Base-by-base conservation (phyloP, 805 yeast genomes). In the Torulaspora maleeae region DNA sequence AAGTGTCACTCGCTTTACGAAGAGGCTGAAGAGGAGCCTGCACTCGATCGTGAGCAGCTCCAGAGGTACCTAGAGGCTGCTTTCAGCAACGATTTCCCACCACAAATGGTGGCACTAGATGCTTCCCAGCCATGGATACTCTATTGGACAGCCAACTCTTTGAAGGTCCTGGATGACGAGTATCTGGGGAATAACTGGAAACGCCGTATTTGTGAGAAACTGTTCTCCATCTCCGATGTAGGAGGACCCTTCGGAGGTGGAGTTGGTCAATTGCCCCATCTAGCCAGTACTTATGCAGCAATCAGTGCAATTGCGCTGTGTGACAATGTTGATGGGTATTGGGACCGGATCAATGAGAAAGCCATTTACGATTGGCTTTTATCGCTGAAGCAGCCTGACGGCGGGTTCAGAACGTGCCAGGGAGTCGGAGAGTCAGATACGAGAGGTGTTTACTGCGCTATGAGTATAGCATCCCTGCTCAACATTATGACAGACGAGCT, bases 41-140 rank as follows among this genome's bases (percentile, higher is more conserved):
- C 22, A 7, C 52, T 64, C 15, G 36, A 54, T 30, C 61, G 57
- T 28, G 61, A 61, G 4, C 49, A 53, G 1, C 89, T 83, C 57
- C 44, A 60, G 8, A 48, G 51, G 41, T 84, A 72, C 56, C 62
- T 78, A 11, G 62, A 68, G 16, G 47, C 58, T n/a, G 67, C 70
- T 15, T 64, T 79, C 19, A 53, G 60, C 8, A 59, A 64, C 9
- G 67, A 73, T 13, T 69, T 85, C 22, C 85, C 89, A 0, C 51
- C 66, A 2, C 68, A 63, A 7, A 83, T 75, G 61, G 59, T 64
- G 3, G 74, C 75, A 0, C 70, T 87, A 38, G 97, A 91, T 64
- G 93, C 97, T 0, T 85, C 93, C n/a, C 89, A 83, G 49, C 81
- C 95, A 0, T 93, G 98, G 98, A 68, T 91, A 58, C 47, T 86